These are phyloP conservation scores for Closterium sp. DNA, from an alignment of 139 green algal species.

Conservation along the genomic window DNA sequence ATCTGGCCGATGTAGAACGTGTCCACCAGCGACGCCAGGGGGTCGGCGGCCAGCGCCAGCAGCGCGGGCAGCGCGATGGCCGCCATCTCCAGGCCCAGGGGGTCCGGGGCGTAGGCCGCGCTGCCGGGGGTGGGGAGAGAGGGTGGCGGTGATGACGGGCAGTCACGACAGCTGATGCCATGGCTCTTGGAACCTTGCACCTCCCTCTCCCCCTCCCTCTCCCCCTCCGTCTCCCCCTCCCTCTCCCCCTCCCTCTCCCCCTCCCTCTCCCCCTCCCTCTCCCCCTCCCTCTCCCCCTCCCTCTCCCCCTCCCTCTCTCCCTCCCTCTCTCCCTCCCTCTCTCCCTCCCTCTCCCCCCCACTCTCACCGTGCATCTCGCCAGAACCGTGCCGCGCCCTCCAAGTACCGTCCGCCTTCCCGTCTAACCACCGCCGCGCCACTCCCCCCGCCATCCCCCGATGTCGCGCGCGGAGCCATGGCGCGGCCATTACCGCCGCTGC, in stretches of 20 bases:
- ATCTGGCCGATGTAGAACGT: conserved; percentile 50
- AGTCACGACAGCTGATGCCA: not conserved
- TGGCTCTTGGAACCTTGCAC: too few relatives aligned
- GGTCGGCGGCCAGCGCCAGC: conserved; percentile 51
- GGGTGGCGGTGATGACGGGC: too few relatives aligned
- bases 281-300: not conserved
- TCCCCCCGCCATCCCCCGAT: not conserved
- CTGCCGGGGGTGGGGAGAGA: too few relatives aligned
- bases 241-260: not conserved
- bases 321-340: not conserved
- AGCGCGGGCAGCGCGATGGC: conserved; percentile 42
- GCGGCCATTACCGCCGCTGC: not conserved
- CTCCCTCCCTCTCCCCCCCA: not conserved
- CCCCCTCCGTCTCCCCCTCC: not conserved
- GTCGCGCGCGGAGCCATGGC: not conserved
- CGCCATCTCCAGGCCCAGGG: conserved; percentile 36
- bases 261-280: not conserved
- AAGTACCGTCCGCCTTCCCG: not conserved
- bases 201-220: not conserved
- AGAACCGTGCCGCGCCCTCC: not conserved
- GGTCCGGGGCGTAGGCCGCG: conserved; percentile 7
- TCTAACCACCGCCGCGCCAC: not conserved
- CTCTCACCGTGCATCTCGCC: not conserved
- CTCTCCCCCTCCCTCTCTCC: not conserved
- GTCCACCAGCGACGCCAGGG: conserved; percentile 50